Percentiles rank a stretch among this genome's conserved stretches.
These are phyloP conservation scores for Tetracladium maxilliforme DNA, from an alignment of 2,329 filamentous ascomycete species.

Conservation along the genomic window DNA sequence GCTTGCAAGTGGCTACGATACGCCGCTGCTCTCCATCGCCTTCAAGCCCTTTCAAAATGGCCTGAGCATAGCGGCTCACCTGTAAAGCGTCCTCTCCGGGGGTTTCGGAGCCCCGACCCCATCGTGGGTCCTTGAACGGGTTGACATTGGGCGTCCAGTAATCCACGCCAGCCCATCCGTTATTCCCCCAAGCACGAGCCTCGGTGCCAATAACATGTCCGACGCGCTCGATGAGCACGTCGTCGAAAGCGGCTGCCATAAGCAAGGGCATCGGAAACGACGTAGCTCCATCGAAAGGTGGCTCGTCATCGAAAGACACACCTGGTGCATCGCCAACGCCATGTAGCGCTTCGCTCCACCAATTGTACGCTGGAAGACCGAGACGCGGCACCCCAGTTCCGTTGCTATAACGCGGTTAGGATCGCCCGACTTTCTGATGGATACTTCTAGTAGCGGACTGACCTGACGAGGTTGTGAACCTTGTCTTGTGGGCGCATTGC, in stretches of 20 bases:
- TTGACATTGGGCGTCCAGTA: conserved; percentile 58
- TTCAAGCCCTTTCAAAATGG: conserved; percentile 38
- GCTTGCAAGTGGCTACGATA: conserved; percentile 41
- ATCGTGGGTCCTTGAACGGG: conserved; percentile 45
- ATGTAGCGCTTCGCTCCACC: conserved; percentile 49
- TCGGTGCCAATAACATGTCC: conserved; percentile 41
- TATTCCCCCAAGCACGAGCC: conserved; percentile 50
- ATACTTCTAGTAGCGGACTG: too few species aligned
- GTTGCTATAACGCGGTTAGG: too few species aligned
- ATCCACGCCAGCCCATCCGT: conserved; percentile 35
- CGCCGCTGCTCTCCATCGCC: conserved; percentile 25
- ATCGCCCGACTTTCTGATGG: too few species aligned
- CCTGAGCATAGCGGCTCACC: conserved; percentile 32
- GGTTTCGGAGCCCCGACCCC: conserved; percentile 46
- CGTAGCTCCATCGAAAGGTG: conserved; percentile 47
- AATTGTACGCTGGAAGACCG: conserved; percentile 41
- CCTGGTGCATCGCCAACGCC: conserved; percentile 40
- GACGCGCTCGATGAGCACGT: conserved; percentile 40
- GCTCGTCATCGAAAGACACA: conserved; percentile 36
- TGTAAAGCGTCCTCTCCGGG: conserved; percentile 40
- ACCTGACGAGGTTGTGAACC: conserved; percentile 2
- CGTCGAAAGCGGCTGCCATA: conserved; percentile 48
- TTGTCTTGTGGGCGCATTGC: conserved; percentile 1
- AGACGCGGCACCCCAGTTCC: conserved; percentile 38
- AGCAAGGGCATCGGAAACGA: conserved; percentile 51